A percentile compares a stretch with the other conserved stretches of the same genome.
These are phyloP conservation scores for Leucogyrophana mollusca DNA, from an alignment of 768 basidiomycete genomes.

Conservation along the genomic window DNA sequence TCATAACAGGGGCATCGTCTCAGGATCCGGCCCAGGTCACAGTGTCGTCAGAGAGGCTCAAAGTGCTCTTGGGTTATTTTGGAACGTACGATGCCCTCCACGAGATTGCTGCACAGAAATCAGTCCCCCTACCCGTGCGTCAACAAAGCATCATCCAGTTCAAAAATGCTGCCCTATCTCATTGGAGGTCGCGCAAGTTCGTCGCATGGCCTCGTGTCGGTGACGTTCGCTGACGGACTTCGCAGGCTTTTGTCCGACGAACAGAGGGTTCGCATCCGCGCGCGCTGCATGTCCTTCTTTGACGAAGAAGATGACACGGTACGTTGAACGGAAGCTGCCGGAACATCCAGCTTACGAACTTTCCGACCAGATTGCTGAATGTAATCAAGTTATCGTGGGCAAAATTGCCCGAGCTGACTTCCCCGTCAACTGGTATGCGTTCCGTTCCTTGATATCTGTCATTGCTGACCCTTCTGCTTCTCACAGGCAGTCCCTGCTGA, in stretches of 20 bases:
- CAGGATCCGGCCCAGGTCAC: conserved; percentile 56
- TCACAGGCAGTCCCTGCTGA: conserved; percentile 24
- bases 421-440: conserved; percentile 64
- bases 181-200: conserved; percentile 82
- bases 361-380: conserved; percentile 65
- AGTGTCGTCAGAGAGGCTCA: conserved; percentile 59
- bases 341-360: no score
- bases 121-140: conserved; percentile 64
- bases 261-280: conserved; percentile 63
- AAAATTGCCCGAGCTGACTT: conserved; percentile 81
- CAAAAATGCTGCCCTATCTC: conserved; percentile 72
- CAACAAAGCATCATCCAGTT: conserved; percentile 86
- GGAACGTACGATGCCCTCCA: conserved; percentile 73
- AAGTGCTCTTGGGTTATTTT: conserved; percentile 62
- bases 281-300: conserved; percentile 62
- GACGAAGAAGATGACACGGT: conserved; percentile 81
- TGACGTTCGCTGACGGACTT: conserved; percentile 11
- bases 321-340: conserved; percentile 13
- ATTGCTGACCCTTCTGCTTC: neutral
- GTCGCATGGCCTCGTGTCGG: conserved; percentile 14
- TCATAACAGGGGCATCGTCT: conserved; percentile 67
- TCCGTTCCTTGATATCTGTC: neutral
- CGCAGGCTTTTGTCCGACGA: conserved; percentile 67
- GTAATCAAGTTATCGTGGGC: conserved; percentile 69
- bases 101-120: conserved; percentile 63